Base-by-base conservation (phyloP, 2,329 filamentous ascomycete genomes). In the Aspergillus felis region DNA sequence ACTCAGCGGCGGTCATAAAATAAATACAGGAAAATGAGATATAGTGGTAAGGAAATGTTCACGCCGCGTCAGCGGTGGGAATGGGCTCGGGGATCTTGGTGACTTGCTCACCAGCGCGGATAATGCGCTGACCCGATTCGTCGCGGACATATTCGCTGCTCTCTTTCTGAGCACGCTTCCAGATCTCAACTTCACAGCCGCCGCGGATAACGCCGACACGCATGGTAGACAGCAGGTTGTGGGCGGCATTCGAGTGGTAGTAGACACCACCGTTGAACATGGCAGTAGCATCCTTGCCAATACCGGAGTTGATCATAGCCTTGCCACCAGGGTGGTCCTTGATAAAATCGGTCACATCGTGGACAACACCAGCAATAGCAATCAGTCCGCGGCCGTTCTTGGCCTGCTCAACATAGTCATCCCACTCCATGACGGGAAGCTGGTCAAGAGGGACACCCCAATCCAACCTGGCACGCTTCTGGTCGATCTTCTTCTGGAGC, bases 241-340 rank as follows among this genome's bases (percentile, higher is more conserved):
- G 91, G 38, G 91, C 91, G 56, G 90, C 91, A 78, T 95, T 95
- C 73, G 88, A 91, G 81, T 95, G 91, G 74, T 88, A 84, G 80
- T 95, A 95, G 61, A 95, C 89, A 78, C 91, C 91, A 64, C 91
- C 91, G 76, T 95, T 95, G 84, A 95, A 95, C 78, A 92, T 91
- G 66, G 90, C 89, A 17, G 91, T 94, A 55, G 90, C 90, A 62
- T 95, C 91, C 81, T 94, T 94, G 74, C 91, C 91, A 57, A 95
- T 84, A 52, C 87, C 90, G 28, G 88, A 89, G 64, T 80, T 85
- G 79, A 95, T 94, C 78, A 95, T 87, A 46, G 90, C 89, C 81
- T 90, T 91, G 72, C 91, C 91, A 82, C 91, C 91, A n/a, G 91
- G 91, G 76, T 95, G 91, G 68, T 92, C 89, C 76, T 90, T 89